Conservation (phyloP, 2,329 filamentous ascomycete species). For the Phialophora expanda region DNA sequence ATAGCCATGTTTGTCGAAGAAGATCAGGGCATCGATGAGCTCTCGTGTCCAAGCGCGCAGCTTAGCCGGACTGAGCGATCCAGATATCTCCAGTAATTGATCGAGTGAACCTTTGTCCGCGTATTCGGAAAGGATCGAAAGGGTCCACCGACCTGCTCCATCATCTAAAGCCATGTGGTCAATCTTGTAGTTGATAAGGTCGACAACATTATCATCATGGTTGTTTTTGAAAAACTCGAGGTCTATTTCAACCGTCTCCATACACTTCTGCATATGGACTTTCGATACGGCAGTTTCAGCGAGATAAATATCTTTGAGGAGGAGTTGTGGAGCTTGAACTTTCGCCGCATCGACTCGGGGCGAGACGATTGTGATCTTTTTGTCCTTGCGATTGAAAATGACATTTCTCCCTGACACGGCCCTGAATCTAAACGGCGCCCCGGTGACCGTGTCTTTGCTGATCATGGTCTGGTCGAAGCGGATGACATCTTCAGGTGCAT, state of each 20-base stretch:
- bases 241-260: conserved; percentile 76
- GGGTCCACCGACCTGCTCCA: conserved; percentile 64
- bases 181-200: conserved; percentile 83
- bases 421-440: conserved; percentile 70
- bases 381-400: conserved; percentile 68
- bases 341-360: conserved; percentile 67
- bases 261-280: conserved; percentile 72
- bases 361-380: conserved; percentile 69
- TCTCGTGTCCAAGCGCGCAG: conserved; percentile 91
- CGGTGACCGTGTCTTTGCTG: conserved; percentile 63
- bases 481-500: conserved; percentile 41
- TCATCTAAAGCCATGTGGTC: conserved; percentile 55
- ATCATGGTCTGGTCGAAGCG: conserved; percentile 54
- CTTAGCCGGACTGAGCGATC: conserved; percentile 72
- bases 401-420: conserved; percentile 72
- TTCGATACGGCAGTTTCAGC: conserved; percentile 63
- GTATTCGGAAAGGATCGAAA: conserved; percentile 75
- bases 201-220: conserved; percentile 76
- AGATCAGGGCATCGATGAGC: conserved; percentile 84
- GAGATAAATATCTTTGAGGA: conserved; percentile 73
- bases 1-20: conserved; percentile 82
- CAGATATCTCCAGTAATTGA: conserved; percentile 80
- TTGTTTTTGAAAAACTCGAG: conserved; percentile 77
- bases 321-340: conserved; percentile 65
- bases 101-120: conserved; percentile 82